Percentiles rank a stretch among this genome's conserved stretches.
These are phyloP conservation scores for Fusarium hostae DNA, from an alignment of 2,329 filamentous ascomycete species.

Conservation along the genomic window DNA sequence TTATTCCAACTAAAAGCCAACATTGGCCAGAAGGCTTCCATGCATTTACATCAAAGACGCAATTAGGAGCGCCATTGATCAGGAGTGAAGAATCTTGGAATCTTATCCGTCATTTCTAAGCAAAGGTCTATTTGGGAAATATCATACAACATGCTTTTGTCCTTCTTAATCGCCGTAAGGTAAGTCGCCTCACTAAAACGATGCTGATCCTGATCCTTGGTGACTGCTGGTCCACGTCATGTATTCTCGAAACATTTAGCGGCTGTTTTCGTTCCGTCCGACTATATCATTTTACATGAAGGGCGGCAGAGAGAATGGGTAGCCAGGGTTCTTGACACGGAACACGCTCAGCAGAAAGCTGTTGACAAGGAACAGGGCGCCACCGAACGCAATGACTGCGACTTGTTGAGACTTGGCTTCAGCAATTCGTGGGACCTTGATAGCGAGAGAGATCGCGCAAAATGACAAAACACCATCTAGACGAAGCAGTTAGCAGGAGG, in stretches of 20 bases:
- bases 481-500: background rate
- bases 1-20: background rate
- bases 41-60: background rate
- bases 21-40: background rate
- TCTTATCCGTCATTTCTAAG: background rate
- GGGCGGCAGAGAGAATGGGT: constrained; percentile 93
- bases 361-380: constrained; percentile 83
- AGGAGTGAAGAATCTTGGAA: background rate
- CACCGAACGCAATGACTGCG: constrained; percentile 82
- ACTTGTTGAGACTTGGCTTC: constrained; percentile 83
- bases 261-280: background rate
- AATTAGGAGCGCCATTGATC: background rate
- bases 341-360: constrained; percentile 95
- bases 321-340: constrained; percentile 92
- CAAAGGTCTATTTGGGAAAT: constrained; percentile 10
- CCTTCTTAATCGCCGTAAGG: background rate
- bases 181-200: background rate
- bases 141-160: constrained; percentile 18
- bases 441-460: constrained; percentile 86
- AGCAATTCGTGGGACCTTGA: constrained; percentile 90
- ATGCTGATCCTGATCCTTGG: background rate
- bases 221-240: background rate
- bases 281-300: constrained; percentile 69
- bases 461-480: constrained; percentile 80
- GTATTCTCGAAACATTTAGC: too few relatives aligned